These are phyloP conservation scores for Vigna mungo DNA, from an alignment of 306 rosid species.

Conservation along the genomic window DNA sequence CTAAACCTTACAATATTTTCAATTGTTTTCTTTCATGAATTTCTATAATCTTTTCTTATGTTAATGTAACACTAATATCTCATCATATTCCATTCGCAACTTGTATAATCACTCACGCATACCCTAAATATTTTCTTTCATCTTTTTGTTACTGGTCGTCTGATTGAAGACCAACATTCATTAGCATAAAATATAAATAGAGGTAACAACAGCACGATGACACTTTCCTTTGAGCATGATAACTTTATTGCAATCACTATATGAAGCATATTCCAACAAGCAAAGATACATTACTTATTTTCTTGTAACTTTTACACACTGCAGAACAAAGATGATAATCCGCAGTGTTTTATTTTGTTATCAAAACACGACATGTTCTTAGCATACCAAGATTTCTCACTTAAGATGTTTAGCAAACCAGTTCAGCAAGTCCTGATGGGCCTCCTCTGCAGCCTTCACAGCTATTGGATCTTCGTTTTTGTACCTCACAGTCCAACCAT, in stretches of 20 bases:
- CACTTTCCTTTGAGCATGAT: not conserved
- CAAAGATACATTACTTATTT: not conserved
- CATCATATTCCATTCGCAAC: too few species aligned
- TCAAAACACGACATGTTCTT: not conserved
- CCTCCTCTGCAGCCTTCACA: constrained; percentile 60
- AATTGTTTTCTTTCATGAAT: too few species aligned
- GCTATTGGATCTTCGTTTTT: constrained; percentile 48
- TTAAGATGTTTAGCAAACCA: constrained; percentile 58
- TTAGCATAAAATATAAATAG: too few species aligned
- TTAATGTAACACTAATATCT: too few species aligned
- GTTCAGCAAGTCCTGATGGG: constrained; percentile 53
- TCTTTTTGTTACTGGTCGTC: too few species aligned
- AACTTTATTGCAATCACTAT: not conserved
- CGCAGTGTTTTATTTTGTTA: not conserved
- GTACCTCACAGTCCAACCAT: constrained; percentile 65
- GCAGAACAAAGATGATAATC: not conserved
- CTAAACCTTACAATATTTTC: too few species aligned
- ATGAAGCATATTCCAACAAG: not conserved
- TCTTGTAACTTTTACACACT: not conserved
- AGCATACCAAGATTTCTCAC: constrained; percentile 32
- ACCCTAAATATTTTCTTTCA: too few species aligned
- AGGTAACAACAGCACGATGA: not conserved
- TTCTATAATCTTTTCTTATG: too few species aligned
- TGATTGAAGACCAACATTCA: too few species aligned
- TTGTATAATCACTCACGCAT: too few species aligned